These are phyloP conservation scores for Cicer chorassanicum DNA, from an alignment of 306 rosid genomes.

Conservation along the genomic window DNA sequence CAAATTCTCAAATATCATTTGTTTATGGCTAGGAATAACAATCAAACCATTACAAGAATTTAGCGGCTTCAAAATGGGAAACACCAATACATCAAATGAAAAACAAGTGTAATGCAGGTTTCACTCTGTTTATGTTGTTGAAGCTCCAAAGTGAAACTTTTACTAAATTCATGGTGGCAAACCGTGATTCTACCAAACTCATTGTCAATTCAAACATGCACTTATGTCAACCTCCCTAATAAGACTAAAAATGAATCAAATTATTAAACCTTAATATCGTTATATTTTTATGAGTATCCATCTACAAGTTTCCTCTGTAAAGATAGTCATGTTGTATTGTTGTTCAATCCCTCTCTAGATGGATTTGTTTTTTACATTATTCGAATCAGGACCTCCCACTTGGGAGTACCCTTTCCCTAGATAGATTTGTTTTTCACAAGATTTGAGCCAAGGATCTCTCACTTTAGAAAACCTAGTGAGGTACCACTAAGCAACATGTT, in stretches of 20 bases:
- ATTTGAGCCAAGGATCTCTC: not conserved
- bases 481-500: not conserved
- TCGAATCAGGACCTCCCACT: not conserved
- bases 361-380: not conserved
- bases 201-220: no score
- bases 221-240: constrained; percentile 1
- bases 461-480: not conserved
- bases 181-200: no score
- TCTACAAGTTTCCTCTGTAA: not conserved
- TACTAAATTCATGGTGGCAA: no score
- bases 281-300: not conserved
- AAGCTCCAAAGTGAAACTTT: no score
- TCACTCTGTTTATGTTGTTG: not conserved
- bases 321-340: not conserved
- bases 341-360: not conserved
- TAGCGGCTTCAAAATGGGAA: not conserved
- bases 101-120: not conserved
- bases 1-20: not conserved
- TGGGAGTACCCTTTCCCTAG: not conserved
- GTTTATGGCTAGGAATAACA: not conserved
- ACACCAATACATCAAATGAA: not conserved
- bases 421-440: not conserved
- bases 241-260: constrained; percentile 22
- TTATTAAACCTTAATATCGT: constrained; percentile 8
- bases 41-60: not conserved